These are phyloP conservation scores for Leccinum aurantiacum DNA, from an alignment of 768 basidiomycete species.

Conservation along the genomic window DNA sequence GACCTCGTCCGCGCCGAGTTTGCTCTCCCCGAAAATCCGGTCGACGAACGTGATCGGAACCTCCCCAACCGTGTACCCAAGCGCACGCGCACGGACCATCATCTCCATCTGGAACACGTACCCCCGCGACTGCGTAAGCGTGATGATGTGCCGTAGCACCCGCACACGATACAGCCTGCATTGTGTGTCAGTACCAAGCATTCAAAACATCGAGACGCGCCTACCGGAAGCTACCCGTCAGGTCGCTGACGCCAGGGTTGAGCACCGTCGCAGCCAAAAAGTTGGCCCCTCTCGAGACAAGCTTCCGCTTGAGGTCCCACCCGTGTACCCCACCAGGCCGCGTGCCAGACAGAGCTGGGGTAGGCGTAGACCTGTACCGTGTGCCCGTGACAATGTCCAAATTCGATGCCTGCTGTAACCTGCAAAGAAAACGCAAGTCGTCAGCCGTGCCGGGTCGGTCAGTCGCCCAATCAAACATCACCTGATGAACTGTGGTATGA, in stretches of 20 bases:
- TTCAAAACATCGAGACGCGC: slow-evolving; percentile 19
- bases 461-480: slow-evolving; percentile 27
- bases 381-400: slow-evolving; percentile 94
- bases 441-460: slow-evolving; percentile 4
- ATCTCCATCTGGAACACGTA: slow-evolving; percentile 99
- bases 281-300: slow-evolving; percentile 87
- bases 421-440: slow-evolving; percentile 24
- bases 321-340: slow-evolving; percentile 85
- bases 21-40: slow-evolving; percentile 91
- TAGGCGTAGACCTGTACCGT: slow-evolving; percentile 69
- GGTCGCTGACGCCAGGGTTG: slow-evolving; percentile 82
- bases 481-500: slow-evolving; percentile 91
- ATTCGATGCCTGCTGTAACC: slow-evolving; percentile 81
- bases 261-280: slow-evolving; percentile 86
- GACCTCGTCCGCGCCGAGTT: slow-evolving; percentile 84
- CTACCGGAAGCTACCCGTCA: slow-evolving; percentile 89
- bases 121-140: slow-evolving; percentile 80
- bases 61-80: slow-evolving; percentile 86
- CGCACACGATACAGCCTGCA: slow-evolving; percentile 70
- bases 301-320: slow-evolving; percentile 88
- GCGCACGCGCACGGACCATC: slow-evolving; percentile 85
- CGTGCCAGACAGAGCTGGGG: slow-evolving; percentile 55
- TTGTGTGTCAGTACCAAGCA: neutral
- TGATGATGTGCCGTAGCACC: slow-evolving; percentile 81
- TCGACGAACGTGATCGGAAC: slow-evolving; percentile 95